Base-by-base conservation (phyloP, 495 filamentous ascomycete genomes). In the Lindgomyces ingoldianus region DNA sequence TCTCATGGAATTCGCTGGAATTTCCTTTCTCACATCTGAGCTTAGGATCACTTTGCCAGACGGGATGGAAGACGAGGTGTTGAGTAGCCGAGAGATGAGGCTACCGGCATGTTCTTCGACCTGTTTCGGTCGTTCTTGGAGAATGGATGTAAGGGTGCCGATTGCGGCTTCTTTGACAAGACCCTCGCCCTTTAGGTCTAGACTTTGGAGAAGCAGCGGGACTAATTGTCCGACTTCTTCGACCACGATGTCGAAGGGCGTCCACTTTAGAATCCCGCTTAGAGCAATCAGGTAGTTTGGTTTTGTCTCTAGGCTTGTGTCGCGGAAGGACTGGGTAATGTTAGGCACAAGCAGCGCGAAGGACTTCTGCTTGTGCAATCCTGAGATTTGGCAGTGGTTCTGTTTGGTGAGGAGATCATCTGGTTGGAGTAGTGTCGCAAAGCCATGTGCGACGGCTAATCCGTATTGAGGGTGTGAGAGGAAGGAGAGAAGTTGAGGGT, bases 171-270 rank as follows among this genome's bases (percentile, higher is more conserved):
- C 75, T 61, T 89, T 85, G 27, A 89, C 81, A n/a, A 77, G 73
- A 3, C 78, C 70, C 14, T 71, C 74, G 12, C 73, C 63, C 56
- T 81, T 75, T 9, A 90, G 81, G 60, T 90, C 87, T n/a, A 91
- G 78, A 49, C 78, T 83, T 70, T 90, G 88, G 2, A 91, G 80
- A 45, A 91, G 81, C n/a, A 89, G 80, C 0, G 88, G 86, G 4
- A 86, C 76, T 19, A 91, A 76, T 18, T 78, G 79, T 19, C 78
- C 78, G 10, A 91, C 77, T 65, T 86, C 81, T 1, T 84, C 80
- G 65, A 84, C 78, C 21, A 89, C 81, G 45, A 91, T 77, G 18
- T 74, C 64, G 22, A 85, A 83, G 10, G 87, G 80, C 27, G 87
- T 81, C 60, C 82, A 81, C 57, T 80, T 80, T 41, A 91, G 80